phyloP scores from a whole-genome alignment of 345 rosid species.

The Gossypium turneri region DNA sequence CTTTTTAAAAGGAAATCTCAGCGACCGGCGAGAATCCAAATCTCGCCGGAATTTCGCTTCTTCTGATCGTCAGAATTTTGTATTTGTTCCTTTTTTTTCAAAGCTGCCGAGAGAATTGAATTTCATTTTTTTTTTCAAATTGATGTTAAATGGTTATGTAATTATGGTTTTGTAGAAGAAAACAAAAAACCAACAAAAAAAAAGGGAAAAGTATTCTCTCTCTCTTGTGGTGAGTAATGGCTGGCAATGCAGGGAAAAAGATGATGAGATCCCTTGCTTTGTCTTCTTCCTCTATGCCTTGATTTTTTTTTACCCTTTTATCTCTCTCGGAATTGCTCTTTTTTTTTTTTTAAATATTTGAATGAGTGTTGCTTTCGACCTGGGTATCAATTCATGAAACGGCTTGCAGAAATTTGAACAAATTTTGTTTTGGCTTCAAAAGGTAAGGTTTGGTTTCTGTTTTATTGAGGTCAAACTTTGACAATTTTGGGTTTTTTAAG shows the following conservation, averaged over 20 bases:
- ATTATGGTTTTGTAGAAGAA: conserved; percentile 35
- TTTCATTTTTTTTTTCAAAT: background rate
- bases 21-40: conserved; percentile 40
- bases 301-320: conserved; percentile 14
- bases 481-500: background rate
- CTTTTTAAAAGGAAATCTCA: conserved; percentile 1
- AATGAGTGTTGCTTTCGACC: conserved; percentile 19
- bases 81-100: background rate
- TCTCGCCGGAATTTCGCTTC: conserved; percentile 40
- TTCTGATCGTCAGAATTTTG: background rate
- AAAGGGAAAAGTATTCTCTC: conserved; percentile 29
- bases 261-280: conserved; percentile 46
- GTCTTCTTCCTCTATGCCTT: conserved; percentile 22
- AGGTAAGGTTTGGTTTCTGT: conserved; percentile 35
- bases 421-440: conserved; percentile 2
- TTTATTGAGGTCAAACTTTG: conserved; percentile 21
- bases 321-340: conserved; percentile 7
- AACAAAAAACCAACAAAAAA: conserved; percentile 13
- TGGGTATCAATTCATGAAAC: background rate
- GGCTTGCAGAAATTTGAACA: conserved; percentile 19
- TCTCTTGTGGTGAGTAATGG: conserved; percentile 34
- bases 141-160: conserved; percentile 11
- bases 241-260: conserved; percentile 44
- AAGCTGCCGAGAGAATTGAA: conserved; percentile 9
- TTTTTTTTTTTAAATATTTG: background rate